These are phyloP conservation scores for Nitzschia sp. DNA, from an alignment of 108 stramenopile genomes.

Conservation along the genomic window DNA sequence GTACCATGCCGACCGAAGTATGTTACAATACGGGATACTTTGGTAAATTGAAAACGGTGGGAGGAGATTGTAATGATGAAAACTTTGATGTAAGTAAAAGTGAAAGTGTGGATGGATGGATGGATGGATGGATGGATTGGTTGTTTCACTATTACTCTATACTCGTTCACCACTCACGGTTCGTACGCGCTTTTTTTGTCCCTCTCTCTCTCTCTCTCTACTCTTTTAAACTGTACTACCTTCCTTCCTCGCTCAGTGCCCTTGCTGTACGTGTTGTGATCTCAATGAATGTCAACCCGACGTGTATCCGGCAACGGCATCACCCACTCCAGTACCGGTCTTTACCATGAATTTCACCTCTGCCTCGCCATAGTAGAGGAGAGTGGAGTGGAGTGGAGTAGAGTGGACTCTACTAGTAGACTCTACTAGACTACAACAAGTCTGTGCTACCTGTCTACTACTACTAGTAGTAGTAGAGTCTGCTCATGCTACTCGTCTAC, in stretches of 20 bases:
- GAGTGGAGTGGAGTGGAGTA: too few relatives aligned
- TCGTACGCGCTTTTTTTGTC: neutral
- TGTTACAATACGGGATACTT: neutral
- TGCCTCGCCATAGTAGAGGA: neutral
- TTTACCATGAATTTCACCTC: neutral
- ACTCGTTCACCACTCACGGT: too few relatives aligned
- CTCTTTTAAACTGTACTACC: neutral
- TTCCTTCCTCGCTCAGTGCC: conserved; percentile 11
- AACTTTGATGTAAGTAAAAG: conserved; percentile 8
- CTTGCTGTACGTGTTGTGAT: conserved; percentile 26
- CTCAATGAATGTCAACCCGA: conserved; percentile 12
- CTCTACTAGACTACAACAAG: too few relatives aligned
- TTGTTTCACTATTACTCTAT: neutral
- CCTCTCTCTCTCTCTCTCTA: conserved; percentile 1
- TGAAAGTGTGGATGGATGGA: too few relatives aligned
- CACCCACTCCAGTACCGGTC: neutral
- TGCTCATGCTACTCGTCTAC: too few relatives aligned
- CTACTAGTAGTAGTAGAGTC: too few relatives aligned
- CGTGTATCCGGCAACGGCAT: neutral
- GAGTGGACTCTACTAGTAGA: too few relatives aligned
- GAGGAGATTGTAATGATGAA: conserved; percentile 18
- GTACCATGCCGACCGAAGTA: conserved; percentile 26
- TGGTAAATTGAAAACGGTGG: conserved; percentile 26
- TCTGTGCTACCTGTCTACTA: too few relatives aligned
- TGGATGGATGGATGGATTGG: too few relatives aligned